Evolutionary conservation across 805 yeast species (phyloP).

Genomic region (Phaffomyces opuntiae): DNA sequence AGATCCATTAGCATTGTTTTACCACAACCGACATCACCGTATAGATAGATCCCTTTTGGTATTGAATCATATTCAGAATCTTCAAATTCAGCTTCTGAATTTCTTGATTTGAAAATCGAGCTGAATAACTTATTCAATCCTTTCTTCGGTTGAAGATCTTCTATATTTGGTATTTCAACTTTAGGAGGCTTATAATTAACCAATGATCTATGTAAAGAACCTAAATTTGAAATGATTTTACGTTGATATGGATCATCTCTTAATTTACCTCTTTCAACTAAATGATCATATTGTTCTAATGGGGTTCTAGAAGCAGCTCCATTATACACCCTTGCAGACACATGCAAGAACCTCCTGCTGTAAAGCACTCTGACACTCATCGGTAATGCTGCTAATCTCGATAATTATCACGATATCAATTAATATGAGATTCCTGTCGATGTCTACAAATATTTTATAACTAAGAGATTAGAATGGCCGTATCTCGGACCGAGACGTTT

Average conservation of each 20-base stretch:
- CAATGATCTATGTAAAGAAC: slow-evolving; percentile 51
- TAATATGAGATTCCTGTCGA: too few relatives aligned
- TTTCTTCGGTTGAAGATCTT: slow-evolving; percentile 42
- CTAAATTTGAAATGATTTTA: slow-evolving; percentile 55
- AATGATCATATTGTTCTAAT: slow-evolving; percentile 41
- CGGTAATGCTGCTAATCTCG: too few relatives aligned
- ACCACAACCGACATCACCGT: slow-evolving; percentile 98
- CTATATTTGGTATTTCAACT: slow-evolving; percentile 45
- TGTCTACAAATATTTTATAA: too few relatives aligned
- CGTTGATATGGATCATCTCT: slow-evolving; percentile 79
- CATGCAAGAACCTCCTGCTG: slow-evolving; percentile 2
- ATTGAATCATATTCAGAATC: slow-evolving; percentile 29
- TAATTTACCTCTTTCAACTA: slow-evolving; percentile 43
- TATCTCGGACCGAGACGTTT: too few relatives aligned
- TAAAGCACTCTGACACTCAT: background rate
- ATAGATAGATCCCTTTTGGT: slow-evolving; percentile 83
- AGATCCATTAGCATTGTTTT: slow-evolving; percentile 98
- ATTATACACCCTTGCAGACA: slow-evolving; percentile 4
- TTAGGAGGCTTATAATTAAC: slow-evolving; percentile 53
- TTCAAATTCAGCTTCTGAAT: slow-evolving; percentile 4
- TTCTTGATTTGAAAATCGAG: slow-evolving; percentile 25
- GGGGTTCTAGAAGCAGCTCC: slow-evolving; percentile 32
- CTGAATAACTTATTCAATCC: slow-evolving; percentile 32
- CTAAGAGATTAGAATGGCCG: too few relatives aligned
- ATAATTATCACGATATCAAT: too few relatives aligned